Base-by-base conservation (phyloP, 2,329 filamentous ascomycete species). In the Colletotrichum aenigma region DNA sequence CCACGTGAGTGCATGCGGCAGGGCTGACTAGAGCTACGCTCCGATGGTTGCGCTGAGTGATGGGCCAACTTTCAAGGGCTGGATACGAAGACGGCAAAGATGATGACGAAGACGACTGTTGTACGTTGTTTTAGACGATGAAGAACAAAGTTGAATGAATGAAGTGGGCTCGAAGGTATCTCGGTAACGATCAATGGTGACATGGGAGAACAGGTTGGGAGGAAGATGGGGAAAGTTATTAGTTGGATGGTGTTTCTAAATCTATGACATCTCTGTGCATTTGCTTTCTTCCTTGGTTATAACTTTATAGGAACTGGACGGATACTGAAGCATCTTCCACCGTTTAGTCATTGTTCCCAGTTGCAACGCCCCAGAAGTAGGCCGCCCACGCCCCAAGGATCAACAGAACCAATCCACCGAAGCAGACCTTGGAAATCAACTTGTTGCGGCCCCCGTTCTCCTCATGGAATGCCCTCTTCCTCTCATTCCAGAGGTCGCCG, bases 291-390 rank as follows among this genome's bases (percentile, higher is more conserved):
- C 5, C 38, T 10, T n/a, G 38, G 18, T 43, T 6, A 43, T 43
- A 43, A n/a, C 18, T 6, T 43, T 2, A n/a, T 12, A 43, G 18
- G 18, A 43, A 43, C 36, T 38, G 36, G 36, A 38, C 4, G 18
- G 9, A 43, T 12, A n/a, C 1, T 43, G 18, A n/a, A 12, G 38
- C 9, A 43, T 43, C 9, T 12, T 48, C 43, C 10, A 48, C n/a
- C 10, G 43, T 12, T 13, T 48, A 52, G n/a, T 52, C 43, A 13
- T 89, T 88, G 70, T 90, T 86, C 0, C 88, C 88, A 0, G 89
- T 92, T 6, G 88, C 88, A 4, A 90, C 86, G 9, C 91, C 91
- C 90, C 90, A 93, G 76, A 93, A 91, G 79, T 91, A 93, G 1
- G 89, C 90, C 10, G 79, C 81, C 89, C 90, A 91, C 3, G 84